These are phyloP conservation scores for Salvia rosmarinus DNA, from an alignment of 257 asterid species.

Conservation along the genomic window DNA sequence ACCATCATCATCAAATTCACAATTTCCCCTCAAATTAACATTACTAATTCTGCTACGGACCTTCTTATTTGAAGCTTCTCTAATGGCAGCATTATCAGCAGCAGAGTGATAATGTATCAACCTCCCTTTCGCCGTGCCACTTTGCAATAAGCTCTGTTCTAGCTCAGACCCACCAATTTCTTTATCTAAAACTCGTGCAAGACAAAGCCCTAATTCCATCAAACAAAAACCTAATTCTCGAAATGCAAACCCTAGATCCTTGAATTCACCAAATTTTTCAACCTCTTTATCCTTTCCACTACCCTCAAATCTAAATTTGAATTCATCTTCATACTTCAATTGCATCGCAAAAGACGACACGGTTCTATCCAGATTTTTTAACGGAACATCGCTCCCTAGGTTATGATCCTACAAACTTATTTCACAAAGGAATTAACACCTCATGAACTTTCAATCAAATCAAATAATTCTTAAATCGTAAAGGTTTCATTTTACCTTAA, in stretches of 20 bases:
- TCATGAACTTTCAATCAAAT: background rate
- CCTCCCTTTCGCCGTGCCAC: conserved; percentile 78
- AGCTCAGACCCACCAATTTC: conserved; percentile 67
- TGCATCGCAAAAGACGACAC: conserved; percentile 93
- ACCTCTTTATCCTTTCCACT: conserved; percentile 22
- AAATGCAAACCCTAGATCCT: conserved; percentile 55
- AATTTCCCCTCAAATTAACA: conserved; percentile 27
- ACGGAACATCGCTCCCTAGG: conserved; percentile 83
- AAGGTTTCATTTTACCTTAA: conserved; percentile 58
- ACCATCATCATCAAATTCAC: conserved; percentile 24
- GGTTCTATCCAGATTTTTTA: conserved; percentile 63
- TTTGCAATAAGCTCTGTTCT: conserved; percentile 69
- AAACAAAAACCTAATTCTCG: conserved; percentile 64
- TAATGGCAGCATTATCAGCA: conserved; percentile 52
- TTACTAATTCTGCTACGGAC: conserved; percentile 22
- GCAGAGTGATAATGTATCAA: conserved; percentile 81
- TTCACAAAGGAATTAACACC: background rate
- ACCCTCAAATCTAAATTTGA: conserved; percentile 26
- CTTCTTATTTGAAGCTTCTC: conserved; percentile 44
- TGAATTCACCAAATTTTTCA: conserved; percentile 45
- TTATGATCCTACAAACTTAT: conserved; percentile 63
- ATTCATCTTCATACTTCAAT: conserved; percentile 59
- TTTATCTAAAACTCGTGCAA: conserved; percentile 76
- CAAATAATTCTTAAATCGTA: background rate
- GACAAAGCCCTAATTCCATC: conserved; percentile 80